Evolutionary conservation across 1,284 basidiomycete genomes (phyloP).

Genomic region (Polyporus tsugae): DNA sequence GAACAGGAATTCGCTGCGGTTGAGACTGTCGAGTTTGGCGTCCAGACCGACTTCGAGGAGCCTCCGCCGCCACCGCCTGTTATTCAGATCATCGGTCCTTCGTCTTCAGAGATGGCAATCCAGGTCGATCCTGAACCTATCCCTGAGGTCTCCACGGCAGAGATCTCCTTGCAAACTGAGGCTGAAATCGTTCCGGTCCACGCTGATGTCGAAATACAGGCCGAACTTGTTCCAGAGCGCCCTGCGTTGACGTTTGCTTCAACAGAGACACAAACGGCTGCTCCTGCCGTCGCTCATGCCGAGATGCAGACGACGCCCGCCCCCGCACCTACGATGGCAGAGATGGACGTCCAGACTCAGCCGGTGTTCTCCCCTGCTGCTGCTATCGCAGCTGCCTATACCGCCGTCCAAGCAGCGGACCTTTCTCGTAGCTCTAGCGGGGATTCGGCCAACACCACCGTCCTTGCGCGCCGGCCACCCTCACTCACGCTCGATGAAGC

Average conservation of each 20-base stretch:
- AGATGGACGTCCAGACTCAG: constrained; percentile 47
- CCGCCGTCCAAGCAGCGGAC: constrained; percentile 27
- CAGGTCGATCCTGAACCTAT: constrained; percentile 56
- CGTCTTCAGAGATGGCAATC: constrained; percentile 49
- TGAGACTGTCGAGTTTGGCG: constrained; percentile 67
- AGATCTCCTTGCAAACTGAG: constrained; percentile 62
- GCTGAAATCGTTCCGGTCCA: constrained; percentile 37
- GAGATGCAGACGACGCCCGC: background rate
- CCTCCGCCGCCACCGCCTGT: constrained; percentile 42
- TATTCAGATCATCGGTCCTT: constrained; percentile 37
- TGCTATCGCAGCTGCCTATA: constrained; percentile 29
- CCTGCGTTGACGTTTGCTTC: constrained; percentile 21
- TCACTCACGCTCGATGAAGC: constrained; percentile 45
- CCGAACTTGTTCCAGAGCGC: constrained; percentile 40
- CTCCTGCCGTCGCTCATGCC: constrained; percentile 28
- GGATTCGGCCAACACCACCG: constrained; percentile 53
- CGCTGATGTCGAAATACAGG: constrained; percentile 53
- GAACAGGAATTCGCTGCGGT: constrained; percentile 47
- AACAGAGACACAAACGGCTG: constrained; percentile 26
- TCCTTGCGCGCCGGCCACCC: constrained; percentile 48
- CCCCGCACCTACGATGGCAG: constrained; percentile 19
- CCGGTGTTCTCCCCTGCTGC: constrained; percentile 14
- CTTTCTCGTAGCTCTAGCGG: constrained; percentile 40
- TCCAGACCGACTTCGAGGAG: constrained; percentile 64
- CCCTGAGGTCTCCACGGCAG: constrained; percentile 45